Evolutionary conservation across 805 yeast species (phyloP), one percentile per base, ranked within the genome.

Genomic region (Peterozyma xylosa): DNA sequence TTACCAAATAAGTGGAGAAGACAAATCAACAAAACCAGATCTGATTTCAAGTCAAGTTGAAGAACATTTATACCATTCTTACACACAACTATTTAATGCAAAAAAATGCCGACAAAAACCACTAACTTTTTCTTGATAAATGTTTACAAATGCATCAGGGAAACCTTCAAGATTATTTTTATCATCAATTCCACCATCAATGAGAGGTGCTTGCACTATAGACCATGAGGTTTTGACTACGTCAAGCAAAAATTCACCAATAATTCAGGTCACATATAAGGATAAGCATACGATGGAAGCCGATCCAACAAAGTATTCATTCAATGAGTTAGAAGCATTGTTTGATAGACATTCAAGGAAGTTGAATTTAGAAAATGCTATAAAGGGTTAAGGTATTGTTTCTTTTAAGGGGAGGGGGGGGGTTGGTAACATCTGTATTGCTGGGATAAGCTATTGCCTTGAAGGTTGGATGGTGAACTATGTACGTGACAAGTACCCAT

Each of bases 321-420:
- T 86, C 47, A 68, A 63, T 16, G 96, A 89, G 51, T 64, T 89
- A 53, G 66, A 75, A 9, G 80, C 78, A 43, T 61, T 71, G 48
- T 78, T 91, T 50, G 95, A 90, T 58, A 71, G 85, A 45, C 95
- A 90, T 57, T 87, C 96, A 9, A 78, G 96, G 63, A 75, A 78
- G 54, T 65, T 90, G 53, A 80, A 80, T 47, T 70, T 89, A 53
- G 72, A 85, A 55, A 96, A 88, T 48, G 82, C 83, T 48, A 78
- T 86, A 42, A 58, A 57, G n/a, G 15, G 34, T 32, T 32, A 14
- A 32, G 15, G 15, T 13, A 32, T 32, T 13, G 3, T 32, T 7
- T 21, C 7, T 21, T 21, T 21, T 21, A 21, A 5, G 7, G 4
- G 4, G 27, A 7, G 27, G 27, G 27, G 27, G 27, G 27, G 27